Base-by-base conservation (phyloP, 2,329 filamentous ascomycete genomes). In the Zymoseptoria pseudotritici region DNA sequence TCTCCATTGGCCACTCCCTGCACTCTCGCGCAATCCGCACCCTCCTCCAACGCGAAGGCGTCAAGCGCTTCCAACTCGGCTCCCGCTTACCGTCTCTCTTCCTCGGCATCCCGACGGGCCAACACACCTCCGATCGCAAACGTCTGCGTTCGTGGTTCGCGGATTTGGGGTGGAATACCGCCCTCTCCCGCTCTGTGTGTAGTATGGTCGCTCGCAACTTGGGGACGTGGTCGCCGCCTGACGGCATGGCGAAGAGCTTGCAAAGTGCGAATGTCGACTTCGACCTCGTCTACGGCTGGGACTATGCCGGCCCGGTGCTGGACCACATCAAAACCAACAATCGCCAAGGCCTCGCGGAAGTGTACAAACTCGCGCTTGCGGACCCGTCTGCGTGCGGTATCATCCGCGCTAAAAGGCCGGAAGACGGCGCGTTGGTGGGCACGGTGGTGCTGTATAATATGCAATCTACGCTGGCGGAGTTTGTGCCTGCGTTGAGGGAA, bases 1-100 rank as follows among this genome's bases (percentile, higher is more conserved):
- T 96, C 9, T 96, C 91, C 0, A 94, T 97, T 62, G 93, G 93
- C 0, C 86, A 91, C 65, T 96, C 91, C 0, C 82, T 97, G 2
- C 92, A 97, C 74, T 89, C 90, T 62, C 83, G 92, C 49, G 92
- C 92, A 0, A 83, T 97, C 57, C 86, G 90, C 31, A 87, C 85
- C 5, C 80, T 97, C 1, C 72, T 86, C 2, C 87, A 91, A 67
- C 84, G 85, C 55, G 83, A 85, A 49, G 87, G 86, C 1, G 82
- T 95, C 68, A 89, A 89, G 69, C 87, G 87, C 59, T 83, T 96
- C 36, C 91, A 95, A 71, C 83, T 96, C 0, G 93, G 92, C 1
- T 86, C 86, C 50, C 83, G 87, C 1, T 84, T 96, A 36, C 92
- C 92, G 0, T 89, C 87, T n/a, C 85, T 96, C 22, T 97, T 92